Conservation (phyloP, 768 basidiomycete species). For the Auriscalpium microsporum region DNA sequence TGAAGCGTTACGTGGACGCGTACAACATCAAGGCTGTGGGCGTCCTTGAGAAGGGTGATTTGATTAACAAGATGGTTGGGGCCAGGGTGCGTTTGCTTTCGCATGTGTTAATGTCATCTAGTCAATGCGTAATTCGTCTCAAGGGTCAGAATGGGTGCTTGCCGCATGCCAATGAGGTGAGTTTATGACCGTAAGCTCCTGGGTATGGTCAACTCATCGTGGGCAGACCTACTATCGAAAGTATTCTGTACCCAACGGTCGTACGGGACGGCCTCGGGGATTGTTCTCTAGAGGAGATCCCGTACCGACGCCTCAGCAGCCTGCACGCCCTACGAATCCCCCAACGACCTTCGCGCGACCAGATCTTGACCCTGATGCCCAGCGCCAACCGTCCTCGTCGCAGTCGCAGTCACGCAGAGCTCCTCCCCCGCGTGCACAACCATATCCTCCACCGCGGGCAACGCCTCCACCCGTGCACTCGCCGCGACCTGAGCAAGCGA, state of each 20-base stretch:
- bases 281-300: conserved; percentile 36
- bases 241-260: conserved; percentile 48
- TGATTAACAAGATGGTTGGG: conserved; percentile 55
- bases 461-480: conserved; percentile 8
- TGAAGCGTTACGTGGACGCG: conserved; percentile 61
- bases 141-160: conserved; percentile 60
- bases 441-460: conserved; percentile 13
- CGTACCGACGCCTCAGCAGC: conserved; percentile 19
- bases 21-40: conserved; percentile 58
- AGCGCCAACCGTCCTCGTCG: conserved; percentile 17
- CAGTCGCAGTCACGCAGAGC: conserved; percentile 14
- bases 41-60: conserved; percentile 70
- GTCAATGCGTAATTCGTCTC: not conserved
- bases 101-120: not conserved
- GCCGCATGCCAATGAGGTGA: conserved; percentile 48
- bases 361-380: conserved; percentile 18
- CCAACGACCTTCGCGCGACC: conserved; percentile 16
- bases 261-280: conserved; percentile 24
- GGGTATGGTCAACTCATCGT: not conserved
- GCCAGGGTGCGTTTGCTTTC: conserved; percentile 33
- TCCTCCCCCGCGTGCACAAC: conserved; percentile 11
- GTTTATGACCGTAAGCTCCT: no score
- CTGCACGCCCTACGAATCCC: conserved; percentile 14
- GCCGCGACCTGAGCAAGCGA: not conserved
- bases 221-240: conserved; percentile 49